Evolutionary conservation across 78 protist genomes (phyloP), one percentile per base, ranked within the genome.

Genomic region (Dictyostelium intermedium): DNA sequence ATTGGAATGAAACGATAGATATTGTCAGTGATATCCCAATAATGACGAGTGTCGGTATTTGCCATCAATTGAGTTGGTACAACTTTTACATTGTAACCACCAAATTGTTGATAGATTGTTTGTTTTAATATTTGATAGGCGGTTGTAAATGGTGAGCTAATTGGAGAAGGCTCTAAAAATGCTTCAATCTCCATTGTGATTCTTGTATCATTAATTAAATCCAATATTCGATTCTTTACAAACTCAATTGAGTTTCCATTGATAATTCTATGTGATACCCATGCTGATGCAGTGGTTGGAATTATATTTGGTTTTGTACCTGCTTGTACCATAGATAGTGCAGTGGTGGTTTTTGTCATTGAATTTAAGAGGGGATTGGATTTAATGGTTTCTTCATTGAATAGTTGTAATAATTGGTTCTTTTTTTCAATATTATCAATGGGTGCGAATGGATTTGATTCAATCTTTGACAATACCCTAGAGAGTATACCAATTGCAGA

Each of bases 251-350:
- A 35, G n/a, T 80, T 61, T 1, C 94, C 94, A 8, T 66, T 56
- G 3, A 80, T 61, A 2, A 89, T 83, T 43, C 94, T 69, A 70
- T 89, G 94, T 27, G 43, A 79, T 25, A 89, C 84, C 94, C 94
- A 89, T 1, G 77, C 87, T 13, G 87, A 69, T 3, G 87, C 94
- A 5, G 41, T 9, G 0, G 30, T 80, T 32, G 94, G 73, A 0
- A 80, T 20, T 1, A 78, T 53, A 20, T 89, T 89, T 66, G 82
- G 53, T 56, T 89, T 89, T 23, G 53, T 47, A 63, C 94, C 94
- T 16, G 84, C 50, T 1, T 69, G 72, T 53, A 80, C 10, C 66
- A 89, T 63, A 4, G 94, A 80, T 3, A 89, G 53, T 0, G 94
- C 43, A 0, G 94, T 89, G 7, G 94, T 89, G 0, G 94, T 89